These are phyloP conservation scores for Hura crepitans DNA, from an alignment of 441 rosid species.

Conservation along the genomic window DNA sequence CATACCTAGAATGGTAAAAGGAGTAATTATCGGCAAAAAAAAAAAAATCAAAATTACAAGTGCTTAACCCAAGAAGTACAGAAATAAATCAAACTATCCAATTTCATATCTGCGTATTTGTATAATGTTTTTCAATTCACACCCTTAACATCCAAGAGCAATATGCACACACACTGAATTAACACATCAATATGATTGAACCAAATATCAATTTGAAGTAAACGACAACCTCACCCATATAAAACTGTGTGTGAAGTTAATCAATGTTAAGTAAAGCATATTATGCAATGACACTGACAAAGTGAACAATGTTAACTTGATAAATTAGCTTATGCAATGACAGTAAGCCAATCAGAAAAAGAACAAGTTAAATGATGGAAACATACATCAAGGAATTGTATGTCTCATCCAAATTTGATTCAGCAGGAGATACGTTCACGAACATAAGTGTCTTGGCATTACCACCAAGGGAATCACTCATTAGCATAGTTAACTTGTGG, in stretches of 20 bases:
- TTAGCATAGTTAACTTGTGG: conserved; percentile 91
- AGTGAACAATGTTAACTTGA: too few relatives aligned
- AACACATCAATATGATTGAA: not conserved
- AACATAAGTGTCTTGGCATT: conserved; percentile 98
- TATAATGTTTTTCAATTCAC: too few relatives aligned
- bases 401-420: conserved; percentile 87
- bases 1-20: conserved; percentile 49
- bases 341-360: not conserved
- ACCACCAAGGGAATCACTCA: conserved; percentile 98
- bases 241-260: not conserved
- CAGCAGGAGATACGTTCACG: conserved; percentile 86
- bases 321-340: too few relatives aligned
- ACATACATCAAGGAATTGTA: conserved; percentile 81
- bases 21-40: not conserved
- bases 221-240: not conserved
- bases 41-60: not conserved
- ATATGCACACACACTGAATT: too few relatives aligned
- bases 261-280: not conserved
- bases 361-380: not conserved
- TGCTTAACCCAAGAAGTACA: not conserved
- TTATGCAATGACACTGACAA: too few relatives aligned
- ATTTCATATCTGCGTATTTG: not conserved
- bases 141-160: too few relatives aligned
- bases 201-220: not conserved
- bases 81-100: not conserved